phyloP scores from a whole-genome alignment of 179 eudicot genomes.

The Amaranthus tricolor region DNA sequence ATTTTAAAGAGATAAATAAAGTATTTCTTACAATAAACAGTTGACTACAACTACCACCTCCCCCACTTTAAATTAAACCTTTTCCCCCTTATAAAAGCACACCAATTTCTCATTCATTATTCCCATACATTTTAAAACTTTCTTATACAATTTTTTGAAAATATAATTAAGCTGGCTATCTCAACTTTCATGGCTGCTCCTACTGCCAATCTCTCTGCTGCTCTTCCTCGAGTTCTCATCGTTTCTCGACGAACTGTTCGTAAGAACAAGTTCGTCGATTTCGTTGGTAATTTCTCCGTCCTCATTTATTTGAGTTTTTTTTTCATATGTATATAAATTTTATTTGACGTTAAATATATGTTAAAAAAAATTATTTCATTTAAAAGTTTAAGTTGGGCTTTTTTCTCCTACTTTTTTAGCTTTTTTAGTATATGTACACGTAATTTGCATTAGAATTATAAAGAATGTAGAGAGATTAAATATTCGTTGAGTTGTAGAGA shows the following conservation, averaged over 20 bases:
- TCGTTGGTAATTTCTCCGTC: conserved; percentile 23
- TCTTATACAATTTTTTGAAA: neutral
- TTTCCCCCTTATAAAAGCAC: conserved; percentile 6
- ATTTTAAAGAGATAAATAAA: no score
- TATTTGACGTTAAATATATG: no score
- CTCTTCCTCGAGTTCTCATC: conserved; percentile 35
- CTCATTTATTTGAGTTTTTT: neutral
- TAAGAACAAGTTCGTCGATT: conserved; percentile 39
- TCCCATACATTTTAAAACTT: neutral
- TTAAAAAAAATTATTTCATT: no score
- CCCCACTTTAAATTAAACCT: neutral
- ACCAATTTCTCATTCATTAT: neutral
- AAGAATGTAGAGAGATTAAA: no score
- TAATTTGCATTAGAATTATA: no score
- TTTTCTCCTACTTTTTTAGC: no score
- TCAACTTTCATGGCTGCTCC: conserved; percentile 19
- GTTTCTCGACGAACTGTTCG: conserved; percentile 37
- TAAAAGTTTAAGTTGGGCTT: no score
- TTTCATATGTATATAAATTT: no score
- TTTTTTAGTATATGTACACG: no score
- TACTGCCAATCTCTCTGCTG: conserved; percentile 16
- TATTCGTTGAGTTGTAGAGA: no score
- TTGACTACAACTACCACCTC: conserved; percentile 10
- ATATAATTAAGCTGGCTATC: neutral
- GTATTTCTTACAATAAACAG: neutral